phyloP scores from a whole-genome alignment of 192 early-diverging fungal genomes.

The Backusella macrospora region DNA sequence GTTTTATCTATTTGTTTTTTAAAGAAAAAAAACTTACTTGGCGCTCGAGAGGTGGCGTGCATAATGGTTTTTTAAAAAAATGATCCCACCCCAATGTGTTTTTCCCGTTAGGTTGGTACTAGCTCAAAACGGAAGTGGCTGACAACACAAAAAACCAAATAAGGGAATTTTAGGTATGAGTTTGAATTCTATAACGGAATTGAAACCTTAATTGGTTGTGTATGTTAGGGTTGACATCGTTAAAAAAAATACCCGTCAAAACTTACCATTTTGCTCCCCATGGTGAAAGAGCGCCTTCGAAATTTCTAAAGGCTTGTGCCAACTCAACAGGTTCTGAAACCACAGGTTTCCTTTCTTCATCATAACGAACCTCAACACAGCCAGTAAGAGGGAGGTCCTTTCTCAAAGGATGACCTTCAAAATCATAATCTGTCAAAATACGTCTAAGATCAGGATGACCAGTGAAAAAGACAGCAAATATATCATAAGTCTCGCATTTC shows the following conservation, averaged over 20 bases:
- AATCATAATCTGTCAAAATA: constrained; percentile 98
- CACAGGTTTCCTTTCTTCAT: constrained; percentile 97
- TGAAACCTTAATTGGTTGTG: too few species aligned
- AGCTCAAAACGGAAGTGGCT: too few species aligned
- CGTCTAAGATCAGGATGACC: constrained; percentile 95
- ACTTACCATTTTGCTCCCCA: constrained; percentile 89
- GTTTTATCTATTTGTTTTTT: too few species aligned
- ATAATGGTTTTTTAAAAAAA: too few species aligned
- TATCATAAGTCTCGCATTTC: constrained; percentile 97
- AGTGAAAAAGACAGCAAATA: constrained; percentile 96
- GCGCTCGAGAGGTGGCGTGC: too few species aligned
- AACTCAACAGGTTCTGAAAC: constrained; percentile 95
- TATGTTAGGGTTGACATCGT: too few species aligned
- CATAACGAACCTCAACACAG: constrained; percentile 97
- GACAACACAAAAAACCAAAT: too few species aligned
- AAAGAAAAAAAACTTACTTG: too few species aligned
- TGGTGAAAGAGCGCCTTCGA: constrained; percentile 89
- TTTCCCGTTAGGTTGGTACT: too few species aligned
- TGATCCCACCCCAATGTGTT: too few species aligned
- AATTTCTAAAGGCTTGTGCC: constrained; percentile 94
- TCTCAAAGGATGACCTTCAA: constrained; percentile 91
- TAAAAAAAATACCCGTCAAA: constrained; percentile 55
- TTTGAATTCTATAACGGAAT: too few species aligned
- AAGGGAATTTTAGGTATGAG: too few species aligned
- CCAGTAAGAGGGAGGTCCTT: constrained; percentile 99